A percentile compares a stretch with the other conserved stretches of the same genome.
Conservation (phyloP, 345 rosid genomes). For the Lepidium didymum region DNA sequence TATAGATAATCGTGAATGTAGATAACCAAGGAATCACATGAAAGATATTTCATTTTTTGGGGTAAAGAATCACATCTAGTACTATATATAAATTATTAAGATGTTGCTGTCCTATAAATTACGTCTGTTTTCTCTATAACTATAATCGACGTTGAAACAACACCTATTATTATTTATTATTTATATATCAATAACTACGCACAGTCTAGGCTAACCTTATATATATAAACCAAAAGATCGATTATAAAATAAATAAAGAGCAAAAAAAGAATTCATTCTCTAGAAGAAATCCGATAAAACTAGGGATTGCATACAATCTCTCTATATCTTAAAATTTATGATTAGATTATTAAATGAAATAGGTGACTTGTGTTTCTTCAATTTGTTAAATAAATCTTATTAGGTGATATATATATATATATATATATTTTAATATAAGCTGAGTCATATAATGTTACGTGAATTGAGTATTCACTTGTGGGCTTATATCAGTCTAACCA, state of each 20-base stretch:
- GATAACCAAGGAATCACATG: constrained; percentile 30
- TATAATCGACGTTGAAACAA: not conserved
- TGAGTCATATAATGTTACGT: not conserved
- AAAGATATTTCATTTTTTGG: constrained; percentile 9
- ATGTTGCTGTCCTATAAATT: constrained; percentile 1
- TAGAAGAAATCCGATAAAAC: constrained; percentile 1
- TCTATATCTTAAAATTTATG: not conserved
- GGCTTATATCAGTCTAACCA: not conserved
- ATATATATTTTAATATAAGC: not conserved
- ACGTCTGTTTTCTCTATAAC: not conserved
- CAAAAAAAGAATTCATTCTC: not conserved
- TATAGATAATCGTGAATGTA: constrained; percentile 24
- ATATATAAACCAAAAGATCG: not conserved
- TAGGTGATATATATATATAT: too few species aligned
- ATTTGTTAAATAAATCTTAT: not conserved
- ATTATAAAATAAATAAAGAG: not conserved
- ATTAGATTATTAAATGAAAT: not conserved
- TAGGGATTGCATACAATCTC: constrained; percentile 17
- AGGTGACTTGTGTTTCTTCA: not conserved
- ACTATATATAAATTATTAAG: not conserved
- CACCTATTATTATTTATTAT: not conserved
- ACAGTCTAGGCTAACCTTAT: constrained; percentile 17
- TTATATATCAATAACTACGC: not conserved
- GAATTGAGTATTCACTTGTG: not conserved
- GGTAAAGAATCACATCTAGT: constrained; percentile 9